Conservation (phyloP, 345 rosid genomes). For the Eucalyptus pauciflora region DNA sequence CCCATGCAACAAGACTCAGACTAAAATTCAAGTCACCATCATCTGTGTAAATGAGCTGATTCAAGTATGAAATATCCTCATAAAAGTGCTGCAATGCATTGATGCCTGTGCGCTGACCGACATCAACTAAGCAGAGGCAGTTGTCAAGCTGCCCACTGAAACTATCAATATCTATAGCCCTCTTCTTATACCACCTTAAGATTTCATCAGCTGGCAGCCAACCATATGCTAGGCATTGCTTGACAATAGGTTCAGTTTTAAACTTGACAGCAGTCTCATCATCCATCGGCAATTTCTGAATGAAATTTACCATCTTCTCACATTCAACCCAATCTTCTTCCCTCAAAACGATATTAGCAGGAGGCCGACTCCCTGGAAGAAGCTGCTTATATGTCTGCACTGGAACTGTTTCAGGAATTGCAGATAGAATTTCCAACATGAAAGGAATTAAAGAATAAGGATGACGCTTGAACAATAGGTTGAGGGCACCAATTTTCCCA, state of each 20-base stretch:
- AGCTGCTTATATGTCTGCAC: constrained; percentile 86
- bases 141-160: constrained; percentile 89
- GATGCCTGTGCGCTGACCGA: constrained; percentile 70
- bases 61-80: constrained; percentile 65
- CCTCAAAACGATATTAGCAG: constrained; percentile 53
- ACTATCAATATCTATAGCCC: constrained; percentile 82
- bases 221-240: constrained; percentile 32
- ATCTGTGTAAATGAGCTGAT: constrained; percentile 62
- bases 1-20: constrained; percentile 74
- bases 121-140: constrained; percentile 63
- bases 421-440: constrained; percentile 56
- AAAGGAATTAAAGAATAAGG: constrained; percentile 66
- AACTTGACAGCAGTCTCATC: constrained; percentile 28
- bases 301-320: constrained; percentile 53
- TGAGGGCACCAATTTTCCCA: constrained; percentile 92
- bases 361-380: constrained; percentile 83
- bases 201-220: constrained; percentile 80
- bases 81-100: constrained; percentile 55
- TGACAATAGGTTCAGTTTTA: constrained; percentile 71
- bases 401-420: constrained; percentile 87
- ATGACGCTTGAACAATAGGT: constrained; percentile 91
- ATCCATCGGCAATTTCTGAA: constrained; percentile 44
- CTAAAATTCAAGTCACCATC: constrained; percentile 33
- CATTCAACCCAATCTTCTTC: constrained; percentile 99
- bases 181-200: constrained; percentile 64